A percentile compares a stretch with the other conserved stretches of the same genome.
Evolutionary conservation across 179 eudicot species (phyloP).

Genomic region (Beta macrorhiza): DNA sequence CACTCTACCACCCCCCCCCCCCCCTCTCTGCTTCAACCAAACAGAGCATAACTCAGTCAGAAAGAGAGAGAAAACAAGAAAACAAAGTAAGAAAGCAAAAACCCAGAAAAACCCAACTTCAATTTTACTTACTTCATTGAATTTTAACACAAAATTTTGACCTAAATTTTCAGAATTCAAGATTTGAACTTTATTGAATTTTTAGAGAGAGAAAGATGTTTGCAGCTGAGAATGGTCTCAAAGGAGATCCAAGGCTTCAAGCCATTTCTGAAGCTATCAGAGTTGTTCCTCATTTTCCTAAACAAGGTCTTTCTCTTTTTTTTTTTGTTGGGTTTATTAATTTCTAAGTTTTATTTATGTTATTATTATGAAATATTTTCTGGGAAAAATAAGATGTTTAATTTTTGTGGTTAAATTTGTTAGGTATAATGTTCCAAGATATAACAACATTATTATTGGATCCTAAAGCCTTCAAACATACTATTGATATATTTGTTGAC

Average conservation of each 20-base stretch:
- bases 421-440: slow-evolving; percentile 93
- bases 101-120: slow-evolving; percentile 12
- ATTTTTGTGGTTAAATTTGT: background rate
- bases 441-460: slow-evolving; percentile 74
- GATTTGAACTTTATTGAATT: slow-evolving; percentile 12
- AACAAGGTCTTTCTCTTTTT: slow-evolving; percentile 45
- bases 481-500: slow-evolving; percentile 79
- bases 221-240: slow-evolving; percentile 87
- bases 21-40: slow-evolving; percentile 4
- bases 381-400: background rate
- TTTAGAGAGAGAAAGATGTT: slow-evolving; percentile 51
- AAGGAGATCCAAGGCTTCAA: slow-evolving; percentile 83
- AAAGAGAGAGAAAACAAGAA: background rate
- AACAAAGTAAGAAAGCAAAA: background rate
- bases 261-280: slow-evolving; percentile 84
- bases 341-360: too few species aligned
- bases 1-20: slow-evolving; percentile 9
- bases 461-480: slow-evolving; percentile 70
- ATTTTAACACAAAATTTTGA: background rate
- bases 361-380: too few species aligned
- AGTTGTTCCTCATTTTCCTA: slow-evolving; percentile 81
- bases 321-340: background rate
- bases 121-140: background rate
- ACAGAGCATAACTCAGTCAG: background rate
- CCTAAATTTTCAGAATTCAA: slow-evolving; percentile 8